phyloP scores from a whole-genome alignment of 2,329 filamentous ascomycete genomes.

The Xylaria sp. region DNA sequence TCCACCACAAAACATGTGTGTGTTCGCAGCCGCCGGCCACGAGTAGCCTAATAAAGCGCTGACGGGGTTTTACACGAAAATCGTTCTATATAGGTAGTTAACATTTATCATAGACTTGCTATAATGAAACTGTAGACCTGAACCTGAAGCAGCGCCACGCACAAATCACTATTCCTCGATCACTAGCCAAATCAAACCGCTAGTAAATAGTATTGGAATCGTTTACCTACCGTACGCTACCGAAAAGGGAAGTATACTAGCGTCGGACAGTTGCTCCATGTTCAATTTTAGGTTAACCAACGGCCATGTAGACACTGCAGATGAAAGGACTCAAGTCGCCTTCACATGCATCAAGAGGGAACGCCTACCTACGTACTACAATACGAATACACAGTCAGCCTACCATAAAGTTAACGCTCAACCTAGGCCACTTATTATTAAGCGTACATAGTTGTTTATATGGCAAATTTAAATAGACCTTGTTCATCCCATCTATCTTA shows the following conservation, averaged over 20 bases:
- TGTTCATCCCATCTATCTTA: neutral
- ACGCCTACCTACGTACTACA: neutral
- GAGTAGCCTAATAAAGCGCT: neutral
- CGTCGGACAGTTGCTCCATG: slow-evolving; percentile 8
- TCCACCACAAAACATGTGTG: neutral
- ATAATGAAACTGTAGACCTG: neutral
- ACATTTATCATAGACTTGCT: neutral
- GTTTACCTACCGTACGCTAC: neutral
- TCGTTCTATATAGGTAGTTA: neutral
- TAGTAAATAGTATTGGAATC: neutral
- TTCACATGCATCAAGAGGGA: slow-evolving; percentile 7
- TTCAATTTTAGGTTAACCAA: neutral
- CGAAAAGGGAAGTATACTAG: neutral
- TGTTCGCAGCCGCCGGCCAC: neutral
- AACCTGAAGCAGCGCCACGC: neutral
- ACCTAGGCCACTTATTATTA: no score
- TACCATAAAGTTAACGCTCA: neutral
- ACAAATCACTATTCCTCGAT: neutral
- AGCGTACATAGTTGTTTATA: neutral
- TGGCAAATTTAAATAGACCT: slow-evolving; percentile 7
- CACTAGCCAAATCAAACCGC: neutral
- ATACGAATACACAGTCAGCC: neutral
- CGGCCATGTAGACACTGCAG: neutral
- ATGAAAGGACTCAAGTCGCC: neutral
- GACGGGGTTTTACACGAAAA: neutral